Evolutionary conservation across 2,329 filamentous ascomycete genomes (phyloP).

Genomic region (Aureobasidium lini): DNA sequence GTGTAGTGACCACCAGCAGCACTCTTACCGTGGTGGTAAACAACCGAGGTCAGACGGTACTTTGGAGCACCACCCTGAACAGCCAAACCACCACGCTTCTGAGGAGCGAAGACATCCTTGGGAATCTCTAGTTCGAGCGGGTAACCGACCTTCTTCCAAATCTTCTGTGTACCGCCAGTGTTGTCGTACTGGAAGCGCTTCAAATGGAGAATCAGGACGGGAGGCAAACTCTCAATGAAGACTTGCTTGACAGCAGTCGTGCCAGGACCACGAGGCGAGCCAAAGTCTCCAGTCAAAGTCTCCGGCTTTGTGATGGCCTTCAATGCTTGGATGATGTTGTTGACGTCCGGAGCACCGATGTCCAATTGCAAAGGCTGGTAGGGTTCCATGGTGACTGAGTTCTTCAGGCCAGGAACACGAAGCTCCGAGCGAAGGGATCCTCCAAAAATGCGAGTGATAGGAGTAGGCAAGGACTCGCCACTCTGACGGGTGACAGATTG

Average conservation of each 20-base stretch:
- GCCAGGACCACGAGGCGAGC: slow-evolving; percentile 67
- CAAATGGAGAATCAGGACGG: slow-evolving; percentile 86
- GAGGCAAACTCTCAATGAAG: slow-evolving; percentile 84
- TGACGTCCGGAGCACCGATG: slow-evolving; percentile 77
- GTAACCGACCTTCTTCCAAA: slow-evolving; percentile 97
- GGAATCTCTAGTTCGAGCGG: slow-evolving; percentile 92
- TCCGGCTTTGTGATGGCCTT: slow-evolving; percentile 78
- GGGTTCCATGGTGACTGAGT: slow-evolving; percentile 85
- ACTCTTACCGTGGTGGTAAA: slow-evolving; percentile 97
- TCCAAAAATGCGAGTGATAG: slow-evolving; percentile 89
- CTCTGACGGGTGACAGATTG: slow-evolving; percentile 79
- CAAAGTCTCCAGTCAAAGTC: slow-evolving; percentile 76
- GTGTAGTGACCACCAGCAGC: slow-evolving; percentile 96
- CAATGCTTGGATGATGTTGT: slow-evolving; percentile 86
- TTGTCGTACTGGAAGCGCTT: slow-evolving; percentile 97
- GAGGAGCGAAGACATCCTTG: slow-evolving; percentile 74
- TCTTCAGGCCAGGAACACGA: slow-evolving; percentile 75
- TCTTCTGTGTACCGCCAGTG: slow-evolving; percentile 83
- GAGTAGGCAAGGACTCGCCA: slow-evolving; percentile 57
- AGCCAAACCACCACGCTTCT: slow-evolving; percentile 59
- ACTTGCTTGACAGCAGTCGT: slow-evolving; percentile 85
- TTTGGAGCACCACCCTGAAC: slow-evolving; percentile 65
- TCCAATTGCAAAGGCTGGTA: slow-evolving; percentile 94
- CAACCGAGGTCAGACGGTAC: slow-evolving; percentile 80
- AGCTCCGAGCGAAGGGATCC: slow-evolving; percentile 86